These are phyloP conservation scores for Curvularia spicifera DNA, from an alignment of 2,329 filamentous ascomycete species.

Conservation along the genomic window DNA sequence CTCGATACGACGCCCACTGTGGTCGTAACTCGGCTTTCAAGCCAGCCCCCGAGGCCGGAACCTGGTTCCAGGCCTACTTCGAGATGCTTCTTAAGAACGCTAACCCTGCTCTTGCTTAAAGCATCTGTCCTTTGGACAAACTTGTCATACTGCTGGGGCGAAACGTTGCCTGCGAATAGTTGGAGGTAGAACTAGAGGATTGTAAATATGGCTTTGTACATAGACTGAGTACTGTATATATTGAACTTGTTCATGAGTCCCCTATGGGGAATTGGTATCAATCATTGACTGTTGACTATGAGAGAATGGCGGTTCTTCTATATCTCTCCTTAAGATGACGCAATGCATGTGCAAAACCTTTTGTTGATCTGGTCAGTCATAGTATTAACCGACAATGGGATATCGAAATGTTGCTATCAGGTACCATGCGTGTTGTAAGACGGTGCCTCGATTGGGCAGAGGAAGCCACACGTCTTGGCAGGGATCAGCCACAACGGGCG, in stretches of 20 bases:
- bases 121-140: not conserved
- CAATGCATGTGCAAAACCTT: not conserved
- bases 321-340: not conserved
- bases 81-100: conserved; percentile 46
- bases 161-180: too few species aligned
- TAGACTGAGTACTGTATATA: not conserved
- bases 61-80: conserved; percentile 65
- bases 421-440: not conserved
- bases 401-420: not conserved
- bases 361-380: too few species aligned
- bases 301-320: not conserved
- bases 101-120: conserved; percentile 36
- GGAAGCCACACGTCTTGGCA: conserved; percentile 8
- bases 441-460: not conserved
- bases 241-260: not conserved
- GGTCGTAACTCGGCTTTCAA: conserved; percentile 61
- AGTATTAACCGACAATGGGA: too few species aligned
- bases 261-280: not conserved
- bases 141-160: not conserved
- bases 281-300: not conserved
- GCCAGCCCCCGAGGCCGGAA: conserved; percentile 72
- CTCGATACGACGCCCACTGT: conserved; percentile 63
- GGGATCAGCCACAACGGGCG: not conserved
- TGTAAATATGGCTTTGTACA: conserved; percentile 3
- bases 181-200: not conserved